Evolutionary conservation across 352 stramenopile species (phyloP).

Genomic region (Halophytophthora polymorphica): DNA sequence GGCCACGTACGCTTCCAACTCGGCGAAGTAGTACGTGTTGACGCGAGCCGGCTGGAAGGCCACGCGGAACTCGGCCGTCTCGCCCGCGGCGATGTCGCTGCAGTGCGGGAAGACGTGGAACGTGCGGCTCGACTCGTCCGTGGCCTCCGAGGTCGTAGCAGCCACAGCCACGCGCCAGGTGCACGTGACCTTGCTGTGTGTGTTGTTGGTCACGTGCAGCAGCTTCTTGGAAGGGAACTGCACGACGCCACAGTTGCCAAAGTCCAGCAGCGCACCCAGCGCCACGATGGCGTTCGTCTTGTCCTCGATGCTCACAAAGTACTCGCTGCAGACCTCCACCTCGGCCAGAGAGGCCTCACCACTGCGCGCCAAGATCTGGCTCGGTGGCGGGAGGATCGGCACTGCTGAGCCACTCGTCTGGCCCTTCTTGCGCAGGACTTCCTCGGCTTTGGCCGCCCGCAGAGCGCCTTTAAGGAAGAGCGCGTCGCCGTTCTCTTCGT

Average conservation of each 20-base stretch:
- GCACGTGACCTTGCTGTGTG: slow-evolving; percentile 83
- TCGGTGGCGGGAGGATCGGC: slow-evolving; percentile 18
- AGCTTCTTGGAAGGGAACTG: slow-evolving; percentile 65
- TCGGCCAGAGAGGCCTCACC: slow-evolving; percentile 77
- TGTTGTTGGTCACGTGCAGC: slow-evolving; percentile 83
- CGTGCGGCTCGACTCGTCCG: slow-evolving; percentile 8
- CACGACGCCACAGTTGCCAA: slow-evolving; percentile 64
- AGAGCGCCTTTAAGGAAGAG: slow-evolving; percentile 65
- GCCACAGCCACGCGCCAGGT: slow-evolving; percentile 58
- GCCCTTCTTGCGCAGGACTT: not conserved
- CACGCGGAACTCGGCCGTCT: slow-evolving; percentile 76
- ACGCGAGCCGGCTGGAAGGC: slow-evolving; percentile 66
- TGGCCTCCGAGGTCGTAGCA: slow-evolving; percentile 3
- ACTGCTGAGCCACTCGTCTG: slow-evolving; percentile 4
- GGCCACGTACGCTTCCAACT: slow-evolving; percentile 86
- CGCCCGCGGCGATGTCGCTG: slow-evolving; percentile 78
- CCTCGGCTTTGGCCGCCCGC: slow-evolving; percentile 20
- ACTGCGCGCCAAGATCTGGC: slow-evolving; percentile 71
- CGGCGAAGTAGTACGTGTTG: slow-evolving; percentile 89
- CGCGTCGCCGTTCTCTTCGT: slow-evolving; percentile 60
- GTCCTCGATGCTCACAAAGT: slow-evolving; percentile 73
- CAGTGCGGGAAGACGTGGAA: slow-evolving; percentile 78
- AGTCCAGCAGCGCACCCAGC: slow-evolving; percentile 54
- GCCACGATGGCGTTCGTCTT: slow-evolving; percentile 55
- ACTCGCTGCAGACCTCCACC: slow-evolving; percentile 78